Conservation (phyloP, 2,329 filamentous ascomycete genomes). For the Dothistroma septosporum region DNA sequence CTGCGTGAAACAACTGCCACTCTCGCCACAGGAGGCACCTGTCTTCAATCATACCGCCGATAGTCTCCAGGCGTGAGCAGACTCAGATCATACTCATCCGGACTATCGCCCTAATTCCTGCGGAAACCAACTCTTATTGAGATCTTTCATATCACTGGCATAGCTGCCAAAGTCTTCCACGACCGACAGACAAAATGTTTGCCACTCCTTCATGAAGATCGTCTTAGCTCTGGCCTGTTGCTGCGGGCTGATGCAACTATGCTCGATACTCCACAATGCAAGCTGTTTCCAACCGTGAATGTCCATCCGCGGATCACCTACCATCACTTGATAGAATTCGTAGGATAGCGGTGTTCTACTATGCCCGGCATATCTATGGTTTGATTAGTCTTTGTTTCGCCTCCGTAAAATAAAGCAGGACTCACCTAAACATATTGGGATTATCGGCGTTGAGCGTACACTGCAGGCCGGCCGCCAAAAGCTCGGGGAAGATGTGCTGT, state of each 20-base stretch:
- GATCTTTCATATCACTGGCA: constrained; percentile 11
- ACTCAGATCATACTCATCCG: not conserved
- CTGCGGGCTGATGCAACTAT: constrained; percentile 43
- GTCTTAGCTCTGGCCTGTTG: constrained; percentile 34
- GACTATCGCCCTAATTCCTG: not conserved
- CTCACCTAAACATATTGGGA: constrained; percentile 64
- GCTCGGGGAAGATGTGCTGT: constrained; percentile 63
- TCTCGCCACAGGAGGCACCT: not conserved
- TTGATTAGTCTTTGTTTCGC: too few species aligned
- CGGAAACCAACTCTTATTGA: not conserved
- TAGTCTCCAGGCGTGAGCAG: not conserved
- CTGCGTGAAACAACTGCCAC: not conserved
- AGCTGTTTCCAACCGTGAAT: constrained; percentile 68
- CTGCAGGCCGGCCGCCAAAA: constrained; percentile 68
- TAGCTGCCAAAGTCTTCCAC: constrained; percentile 37
- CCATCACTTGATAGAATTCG: constrained; percentile 73
- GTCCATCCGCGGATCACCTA: constrained; percentile 63
- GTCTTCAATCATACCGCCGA: not conserved
- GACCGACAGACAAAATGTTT: constrained; percentile 54
- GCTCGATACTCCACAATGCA: constrained; percentile 44
- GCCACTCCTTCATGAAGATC: constrained; percentile 57
- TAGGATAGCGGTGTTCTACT: constrained; percentile 65
- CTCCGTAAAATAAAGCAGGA: not conserved
- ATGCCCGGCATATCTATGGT: not conserved
- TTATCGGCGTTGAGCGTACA: constrained; percentile 74